Base-by-base conservation (phyloP, 225 moss, liverwort and hornwort species). In the Asterella californica region DNA sequence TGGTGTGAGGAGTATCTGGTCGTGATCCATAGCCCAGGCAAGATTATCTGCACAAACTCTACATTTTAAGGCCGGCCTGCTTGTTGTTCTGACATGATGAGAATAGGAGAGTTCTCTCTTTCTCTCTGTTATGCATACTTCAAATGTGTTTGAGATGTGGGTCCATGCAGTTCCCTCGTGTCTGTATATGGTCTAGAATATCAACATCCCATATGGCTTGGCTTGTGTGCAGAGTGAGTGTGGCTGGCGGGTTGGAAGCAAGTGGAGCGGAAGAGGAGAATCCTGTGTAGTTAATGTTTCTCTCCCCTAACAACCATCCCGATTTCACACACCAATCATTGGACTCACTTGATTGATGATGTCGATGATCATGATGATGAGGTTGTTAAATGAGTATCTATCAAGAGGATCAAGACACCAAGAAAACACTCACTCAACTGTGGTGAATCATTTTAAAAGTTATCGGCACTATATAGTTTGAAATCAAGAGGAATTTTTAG, bases 1-100 rank as follows among this genome's bases (percentile, higher is more conserved):
- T 85, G 67, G 75, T 70, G 73, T 81, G 79, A 85, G 78, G 33
- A 64, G 59, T 67, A 71, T 72, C 42, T 36, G 78, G 78, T 76
- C 48, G 74, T 57, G 57, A 45, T 53, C 53, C 42, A 69, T 54
- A 10, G 62, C 62, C 64, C 46, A 64, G 77, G 77, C 64, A 77
- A 47, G 5, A 15, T 37, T 67, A 2, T 6, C 25, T 47, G n/a
- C 10, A 42, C 7, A n/a, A 19, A 30, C 36, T 34, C 42, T 11
- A 24, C 11, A 27, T n/a, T 24, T 1, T 46, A 45, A n/a, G 18
- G 36, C 36, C 17, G 18, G 36, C 36, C 17, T 52, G 7, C 12
- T 1, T 52, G 52, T 52, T 52, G 12, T 52, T 52, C 1, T 52
- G 7, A 52, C 4, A 42, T 42, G 7, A 42, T 42, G 3, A 42